A percentile compares a stretch with the other conserved stretches of the same genome.
Conservation (phyloP, 108 stramenopile genomes). For the Schizochytrium sp. region DNA sequence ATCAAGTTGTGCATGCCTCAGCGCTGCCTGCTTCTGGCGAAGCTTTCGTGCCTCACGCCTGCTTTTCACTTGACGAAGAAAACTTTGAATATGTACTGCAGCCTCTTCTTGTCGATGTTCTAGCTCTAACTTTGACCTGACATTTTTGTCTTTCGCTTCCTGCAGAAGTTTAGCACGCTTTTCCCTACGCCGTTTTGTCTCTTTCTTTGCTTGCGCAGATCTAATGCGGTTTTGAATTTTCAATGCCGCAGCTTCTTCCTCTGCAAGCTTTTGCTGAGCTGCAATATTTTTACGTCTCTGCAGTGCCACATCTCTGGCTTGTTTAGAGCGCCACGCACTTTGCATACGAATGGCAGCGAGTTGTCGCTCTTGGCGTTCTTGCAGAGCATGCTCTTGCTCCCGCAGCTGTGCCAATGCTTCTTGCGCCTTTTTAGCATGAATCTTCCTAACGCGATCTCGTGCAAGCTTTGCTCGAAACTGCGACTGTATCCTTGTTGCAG, state of each 20-base stretch:
- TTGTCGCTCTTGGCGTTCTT: constrained; percentile 12
- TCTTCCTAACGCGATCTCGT: constrained; percentile 24
- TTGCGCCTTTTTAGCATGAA: not conserved
- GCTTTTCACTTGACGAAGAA: not conserved
- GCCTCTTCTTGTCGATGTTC: not conserved
- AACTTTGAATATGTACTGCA: not conserved
- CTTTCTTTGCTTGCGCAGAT: not conserved
- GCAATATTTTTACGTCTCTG: not conserved
- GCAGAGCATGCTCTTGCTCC: not conserved
- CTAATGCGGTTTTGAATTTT: not conserved
- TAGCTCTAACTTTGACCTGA: not conserved
- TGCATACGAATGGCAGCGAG: constrained; percentile 9
- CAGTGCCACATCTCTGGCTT: not conserved
- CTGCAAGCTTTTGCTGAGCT: not conserved
- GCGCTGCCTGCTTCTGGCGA: constrained; percentile 29
- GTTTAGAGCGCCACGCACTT: constrained; percentile 2
- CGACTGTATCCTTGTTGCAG: constrained; percentile 29
- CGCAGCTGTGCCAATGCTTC: constrained; percentile 29
- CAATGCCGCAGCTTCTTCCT: not conserved
- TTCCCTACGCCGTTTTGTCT: not conserved
- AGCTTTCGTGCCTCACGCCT: not conserved
- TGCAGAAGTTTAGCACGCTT: not conserved
- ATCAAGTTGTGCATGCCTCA: not conserved
- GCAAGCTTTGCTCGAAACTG: constrained; percentile 48
- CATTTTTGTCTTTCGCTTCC: not conserved